These are phyloP conservation scores for Orbilia quercus DNA, from an alignment of 2,329 filamentous ascomycete species.

Conservation along the genomic window DNA sequence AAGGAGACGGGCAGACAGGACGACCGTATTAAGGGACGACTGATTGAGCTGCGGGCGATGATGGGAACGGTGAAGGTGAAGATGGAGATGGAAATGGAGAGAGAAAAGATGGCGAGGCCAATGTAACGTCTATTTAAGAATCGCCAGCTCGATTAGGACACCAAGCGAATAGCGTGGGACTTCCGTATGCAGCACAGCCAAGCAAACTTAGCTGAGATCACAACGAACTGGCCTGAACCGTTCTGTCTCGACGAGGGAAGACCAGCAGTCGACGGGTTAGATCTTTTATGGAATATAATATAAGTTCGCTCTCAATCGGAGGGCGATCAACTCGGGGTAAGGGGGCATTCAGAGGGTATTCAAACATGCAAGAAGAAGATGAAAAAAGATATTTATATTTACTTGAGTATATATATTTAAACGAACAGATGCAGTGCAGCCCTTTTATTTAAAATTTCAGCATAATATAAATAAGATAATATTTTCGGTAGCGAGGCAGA, in stretches of 20 bases:
- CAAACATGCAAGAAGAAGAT: too few relatives aligned
- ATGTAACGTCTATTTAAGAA: slow-evolving; percentile 13
- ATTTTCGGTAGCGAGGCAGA: background rate
- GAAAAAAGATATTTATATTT: too few relatives aligned
- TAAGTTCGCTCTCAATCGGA: too few relatives aligned
- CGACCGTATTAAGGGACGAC: background rate
- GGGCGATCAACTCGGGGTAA: too few relatives aligned
- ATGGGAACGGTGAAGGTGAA: background rate
- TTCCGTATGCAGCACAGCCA: slow-evolving; percentile 36
- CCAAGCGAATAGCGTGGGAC: slow-evolving; percentile 18
- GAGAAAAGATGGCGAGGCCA: background rate
- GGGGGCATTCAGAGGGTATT: too few relatives aligned
- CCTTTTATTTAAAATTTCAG: too few relatives aligned
- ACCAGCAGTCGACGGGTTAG: background rate
- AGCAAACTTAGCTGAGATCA: background rate
- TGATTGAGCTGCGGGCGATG: background rate
- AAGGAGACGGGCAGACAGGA: background rate
- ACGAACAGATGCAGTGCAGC: too few relatives aligned
- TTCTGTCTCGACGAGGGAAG: background rate
- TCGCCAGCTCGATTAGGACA: background rate
- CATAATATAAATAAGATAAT: too few relatives aligned
- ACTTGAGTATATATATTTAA: too few relatives aligned
- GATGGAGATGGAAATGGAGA: background rate
- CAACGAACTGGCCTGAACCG: background rate
- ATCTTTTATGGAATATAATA: background rate